Base-by-base conservation (phyloP, 2,329 filamentous ascomycete genomes). In the Colletotrichum cordylinicola region DNA sequence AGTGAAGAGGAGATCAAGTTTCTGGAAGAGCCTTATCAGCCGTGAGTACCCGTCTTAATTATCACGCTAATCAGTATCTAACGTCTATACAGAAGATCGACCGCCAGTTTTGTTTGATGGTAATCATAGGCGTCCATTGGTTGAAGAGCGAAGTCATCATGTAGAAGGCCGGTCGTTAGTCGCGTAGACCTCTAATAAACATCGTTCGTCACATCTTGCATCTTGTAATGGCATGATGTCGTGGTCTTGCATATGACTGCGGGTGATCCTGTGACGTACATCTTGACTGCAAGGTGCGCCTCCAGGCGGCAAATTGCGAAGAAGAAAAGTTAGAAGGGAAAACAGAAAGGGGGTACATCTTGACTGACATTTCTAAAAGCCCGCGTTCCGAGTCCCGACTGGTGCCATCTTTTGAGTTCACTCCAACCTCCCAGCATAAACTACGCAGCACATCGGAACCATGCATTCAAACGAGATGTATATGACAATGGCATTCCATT, bases 161-260 rank as follows among this genome's bases (percentile, higher is more conserved):
- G 13, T 27, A 16, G 24, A 16, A 56, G 10, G 24, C 52, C 1
- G 15, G 52, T 27, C 2, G 4, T 8, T 21, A 13, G 4, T 16
- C 0, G 24, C 12, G 13, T 27, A 27, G 24, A 56, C 24, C 24
- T 56, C 6, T 15, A 13, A 16, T 55, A 15, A 56, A 27, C 4
- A 56, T 6, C 27, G 27, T 56, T 9, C 6, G 6, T 56, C 3
- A 27, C 52, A 15, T 1, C 7, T 56, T 21, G 52, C 52, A 56
- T 27, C 52, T 0, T 21, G 4, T 15, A 24, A 9, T 16, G 13
- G 16, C 0, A 16, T 27, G 15, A 27, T 56, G 15, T 4, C n/a
- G 0, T 4, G 52, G 16, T 0, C 21, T 15, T 56, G 3, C 52
- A 56, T 0, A 15, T 16, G 6, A 8, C 15, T 24, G 15, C 27